Conservation (phyloP, 345 rosid genomes). For the Laguncularia racemosa region DNA sequence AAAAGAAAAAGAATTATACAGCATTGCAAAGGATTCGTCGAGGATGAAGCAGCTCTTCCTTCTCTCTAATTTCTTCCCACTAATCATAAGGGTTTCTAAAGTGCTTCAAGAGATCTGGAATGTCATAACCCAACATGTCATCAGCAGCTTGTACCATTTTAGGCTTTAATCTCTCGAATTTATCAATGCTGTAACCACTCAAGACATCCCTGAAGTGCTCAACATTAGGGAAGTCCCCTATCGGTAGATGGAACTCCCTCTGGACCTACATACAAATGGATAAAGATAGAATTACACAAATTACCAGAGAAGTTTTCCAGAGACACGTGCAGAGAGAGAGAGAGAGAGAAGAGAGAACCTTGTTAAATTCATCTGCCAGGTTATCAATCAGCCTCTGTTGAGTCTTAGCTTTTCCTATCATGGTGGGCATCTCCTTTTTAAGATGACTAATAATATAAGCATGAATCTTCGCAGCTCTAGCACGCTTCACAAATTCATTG, state of each 20-base stretch:
- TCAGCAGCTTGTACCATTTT: slow-evolving; percentile 88
- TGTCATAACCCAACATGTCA: slow-evolving; percentile 89
- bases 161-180: slow-evolving; percentile 82
- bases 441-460: slow-evolving; percentile 85
- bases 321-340: not conserved
- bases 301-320: not conserved
- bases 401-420: slow-evolving; percentile 89
- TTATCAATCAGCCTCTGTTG: slow-evolving; percentile 76
- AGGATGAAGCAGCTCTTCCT: not conserved
- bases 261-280: slow-evolving; percentile 46
- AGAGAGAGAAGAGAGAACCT: slow-evolving; percentile 31
- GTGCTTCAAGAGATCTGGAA: slow-evolving; percentile 72
- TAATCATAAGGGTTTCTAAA: slow-evolving; percentile 81
- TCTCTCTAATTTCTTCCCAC: not conserved
- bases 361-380: slow-evolving; percentile 65
- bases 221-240: slow-evolving; percentile 83
- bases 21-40: not conserved
- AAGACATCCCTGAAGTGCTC: slow-evolving; percentile 72
- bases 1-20: too few relatives aligned
- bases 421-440: slow-evolving; percentile 85
- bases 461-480: slow-evolving; percentile 94
- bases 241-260: slow-evolving; percentile 77
- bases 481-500: slow-evolving; percentile 92
- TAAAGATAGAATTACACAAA: not conserved
- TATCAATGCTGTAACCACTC: slow-evolving; percentile 72